These are phyloP conservation scores for Coleophoma eucalyptorum DNA, from an alignment of 2,329 filamentous ascomycete species.

Conservation along the genomic window DNA sequence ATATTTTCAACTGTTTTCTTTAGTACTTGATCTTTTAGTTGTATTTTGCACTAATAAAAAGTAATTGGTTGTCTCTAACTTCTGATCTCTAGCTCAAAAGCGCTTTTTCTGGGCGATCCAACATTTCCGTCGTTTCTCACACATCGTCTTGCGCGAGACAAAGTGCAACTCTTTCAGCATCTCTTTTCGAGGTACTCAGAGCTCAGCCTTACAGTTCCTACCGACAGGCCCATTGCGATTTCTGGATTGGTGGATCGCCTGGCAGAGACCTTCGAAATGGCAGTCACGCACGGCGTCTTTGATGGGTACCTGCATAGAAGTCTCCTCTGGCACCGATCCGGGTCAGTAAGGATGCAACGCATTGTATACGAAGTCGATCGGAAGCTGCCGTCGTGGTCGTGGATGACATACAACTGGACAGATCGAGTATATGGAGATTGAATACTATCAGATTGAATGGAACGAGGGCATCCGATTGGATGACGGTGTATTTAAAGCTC, in stretches of 20 bases:
- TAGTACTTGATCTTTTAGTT: no score
- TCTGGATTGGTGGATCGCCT: not conserved
- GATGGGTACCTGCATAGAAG: not conserved
- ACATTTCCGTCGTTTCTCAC: not conserved
- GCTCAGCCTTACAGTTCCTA: not conserved
- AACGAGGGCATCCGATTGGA: not conserved
- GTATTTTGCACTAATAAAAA: not conserved
- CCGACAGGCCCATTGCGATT: constrained; percentile 1
- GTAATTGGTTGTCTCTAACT: not conserved
- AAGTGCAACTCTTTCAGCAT: not conserved
- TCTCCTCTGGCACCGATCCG: constrained; percentile 4
- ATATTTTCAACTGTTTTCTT: not conserved
- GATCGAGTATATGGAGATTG: constrained; percentile 23
- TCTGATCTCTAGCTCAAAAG: not conserved
- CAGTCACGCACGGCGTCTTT: not conserved
- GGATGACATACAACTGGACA: constrained; percentile 30
- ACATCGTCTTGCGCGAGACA: not conserved
- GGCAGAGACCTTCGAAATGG: not conserved
- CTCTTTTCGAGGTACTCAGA: not conserved
- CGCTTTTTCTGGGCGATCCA: not conserved
- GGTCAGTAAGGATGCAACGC: constrained; percentile 1
- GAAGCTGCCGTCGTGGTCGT: constrained; percentile 28
- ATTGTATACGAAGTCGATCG: not conserved
- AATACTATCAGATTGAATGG: constrained; percentile 10
- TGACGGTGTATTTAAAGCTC: not conserved